Evolutionary conservation across 108 stramenopile species (phyloP).

Genomic region (Cyclotella kingstonii): DNA sequence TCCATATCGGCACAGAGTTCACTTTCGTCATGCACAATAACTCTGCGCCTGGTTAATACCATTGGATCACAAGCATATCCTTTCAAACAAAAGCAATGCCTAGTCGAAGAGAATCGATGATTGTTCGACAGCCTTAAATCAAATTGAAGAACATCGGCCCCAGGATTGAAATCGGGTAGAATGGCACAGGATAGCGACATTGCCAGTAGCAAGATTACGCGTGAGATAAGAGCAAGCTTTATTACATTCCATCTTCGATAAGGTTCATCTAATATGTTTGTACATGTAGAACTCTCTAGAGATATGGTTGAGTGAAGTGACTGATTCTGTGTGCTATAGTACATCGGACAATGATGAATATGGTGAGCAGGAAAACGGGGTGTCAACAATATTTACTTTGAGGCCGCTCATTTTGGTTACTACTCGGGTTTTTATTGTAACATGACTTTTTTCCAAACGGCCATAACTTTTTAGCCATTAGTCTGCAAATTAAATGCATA

Average conservation of each 20-base stretch:
- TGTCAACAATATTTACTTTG: too few species aligned
- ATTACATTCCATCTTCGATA: slow-evolving; percentile 7
- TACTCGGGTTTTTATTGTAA: too few species aligned
- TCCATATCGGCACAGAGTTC: slow-evolving; percentile 7
- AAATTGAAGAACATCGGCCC: slow-evolving; percentile 51
- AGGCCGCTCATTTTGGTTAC: too few species aligned
- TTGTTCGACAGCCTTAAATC: slow-evolving; percentile 43
- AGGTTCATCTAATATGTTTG: too few species aligned
- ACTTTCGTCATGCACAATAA: background rate
- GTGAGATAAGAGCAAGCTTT: slow-evolving; percentile 32
- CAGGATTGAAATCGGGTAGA: slow-evolving; percentile 42
- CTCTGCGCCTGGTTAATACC: background rate
- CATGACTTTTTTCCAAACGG: too few species aligned
- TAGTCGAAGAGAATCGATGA: background rate
- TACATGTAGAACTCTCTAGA: too few species aligned
- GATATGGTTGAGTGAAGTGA: too few species aligned
- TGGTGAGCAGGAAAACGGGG: too few species aligned
- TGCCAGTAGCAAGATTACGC: slow-evolving; percentile 46
- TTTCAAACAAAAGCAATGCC: slow-evolving; percentile 52
- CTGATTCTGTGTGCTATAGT: too few species aligned
- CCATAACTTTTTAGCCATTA: too few species aligned
- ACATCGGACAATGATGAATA: too few species aligned
- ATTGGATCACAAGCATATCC: slow-evolving; percentile 56
- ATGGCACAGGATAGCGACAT: slow-evolving; percentile 56
- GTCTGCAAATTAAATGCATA: too few species aligned